Conservation (phyloP, 2,329 filamentous ascomycete genomes). For the Penicillium sp. region DNA sequence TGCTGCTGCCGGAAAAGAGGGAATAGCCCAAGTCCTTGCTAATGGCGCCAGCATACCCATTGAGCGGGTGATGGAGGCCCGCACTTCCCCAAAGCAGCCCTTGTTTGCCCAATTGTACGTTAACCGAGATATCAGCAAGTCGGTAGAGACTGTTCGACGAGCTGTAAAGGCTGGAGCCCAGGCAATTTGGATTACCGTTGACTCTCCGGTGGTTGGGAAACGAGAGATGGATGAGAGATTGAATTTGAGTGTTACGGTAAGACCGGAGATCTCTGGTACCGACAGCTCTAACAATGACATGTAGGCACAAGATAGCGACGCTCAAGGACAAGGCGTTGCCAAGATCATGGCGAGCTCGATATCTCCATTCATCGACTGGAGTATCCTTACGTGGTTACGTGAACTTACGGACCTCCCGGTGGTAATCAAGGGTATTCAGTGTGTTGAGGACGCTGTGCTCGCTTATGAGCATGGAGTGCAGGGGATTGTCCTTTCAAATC, state of each 20-base stretch:
- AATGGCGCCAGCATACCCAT: constrained; percentile 44
- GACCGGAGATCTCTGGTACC: too few species aligned
- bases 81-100: constrained; percentile 20
- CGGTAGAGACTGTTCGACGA: constrained; percentile 25
- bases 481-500: constrained; percentile 44
- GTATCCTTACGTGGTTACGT: constrained; percentile 43
- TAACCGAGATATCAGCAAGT: constrained; percentile 31
- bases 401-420: constrained; percentile 36
- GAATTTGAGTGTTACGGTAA: constrained; percentile 20
- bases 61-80: constrained; percentile 37
- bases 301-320: constrained; percentile 13
- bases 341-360: constrained; percentile 31
- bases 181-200: constrained; percentile 37
- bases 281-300: background rate
- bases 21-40: constrained; percentile 39
- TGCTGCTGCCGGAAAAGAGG: constrained; percentile 39
- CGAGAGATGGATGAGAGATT: constrained; percentile 34
- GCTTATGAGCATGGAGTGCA: constrained; percentile 49
- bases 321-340: constrained; percentile 27
- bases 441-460: constrained; percentile 50
- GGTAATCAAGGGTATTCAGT: constrained; percentile 47
- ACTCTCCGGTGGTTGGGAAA: constrained; percentile 36
- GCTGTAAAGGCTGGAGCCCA: constrained; percentile 29
- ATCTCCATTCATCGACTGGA: constrained; percentile 32
- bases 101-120: constrained; percentile 43